Conservation (phyloP, 2,329 filamentous ascomycete species). For the Ophiostoma sp. region DNA sequence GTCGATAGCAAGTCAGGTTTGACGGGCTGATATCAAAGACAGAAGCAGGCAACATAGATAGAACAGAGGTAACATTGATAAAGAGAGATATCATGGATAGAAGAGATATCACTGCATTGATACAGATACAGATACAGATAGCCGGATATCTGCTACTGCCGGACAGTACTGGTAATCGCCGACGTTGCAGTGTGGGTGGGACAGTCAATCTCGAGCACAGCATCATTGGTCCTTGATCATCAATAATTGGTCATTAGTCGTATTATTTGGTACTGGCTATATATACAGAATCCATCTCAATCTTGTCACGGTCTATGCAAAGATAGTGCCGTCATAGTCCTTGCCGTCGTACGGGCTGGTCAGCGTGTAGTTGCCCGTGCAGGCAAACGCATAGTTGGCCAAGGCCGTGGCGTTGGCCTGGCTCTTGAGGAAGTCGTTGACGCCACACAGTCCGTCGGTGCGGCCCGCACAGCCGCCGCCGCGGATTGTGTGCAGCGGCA, state of each 20-base stretch:
- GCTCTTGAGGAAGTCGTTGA: constrained; percentile 39
- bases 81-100: background rate
- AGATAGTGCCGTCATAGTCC: constrained; percentile 41
- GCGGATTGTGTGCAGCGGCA: constrained; percentile 43
- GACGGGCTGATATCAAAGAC: too few species aligned
- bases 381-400: constrained; percentile 44
- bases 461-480: constrained; percentile 41
- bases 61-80: background rate
- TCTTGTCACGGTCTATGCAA: constrained; percentile 13
- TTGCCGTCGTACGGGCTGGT: constrained; percentile 34
- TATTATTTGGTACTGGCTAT: constrained; percentile 11
- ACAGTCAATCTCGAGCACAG: background rate
- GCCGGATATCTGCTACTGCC: constrained; percentile 2
- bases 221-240: background rate
- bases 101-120: background rate
- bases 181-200: background rate
- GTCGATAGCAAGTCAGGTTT: background rate
- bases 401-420: constrained; percentile 36
- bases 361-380: constrained; percentile 45
- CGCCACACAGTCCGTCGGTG: constrained; percentile 42
- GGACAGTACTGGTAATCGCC: background rate
- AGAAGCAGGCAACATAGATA: background rate
- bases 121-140: background rate
- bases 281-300: background rate
- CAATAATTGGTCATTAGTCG: background rate